Percentiles rank a stretch among this genome's conserved stretches.
Evolutionary conservation across 768 basidiomycete species (phyloP).

Genomic region (Suillus tomentosus): DNA sequence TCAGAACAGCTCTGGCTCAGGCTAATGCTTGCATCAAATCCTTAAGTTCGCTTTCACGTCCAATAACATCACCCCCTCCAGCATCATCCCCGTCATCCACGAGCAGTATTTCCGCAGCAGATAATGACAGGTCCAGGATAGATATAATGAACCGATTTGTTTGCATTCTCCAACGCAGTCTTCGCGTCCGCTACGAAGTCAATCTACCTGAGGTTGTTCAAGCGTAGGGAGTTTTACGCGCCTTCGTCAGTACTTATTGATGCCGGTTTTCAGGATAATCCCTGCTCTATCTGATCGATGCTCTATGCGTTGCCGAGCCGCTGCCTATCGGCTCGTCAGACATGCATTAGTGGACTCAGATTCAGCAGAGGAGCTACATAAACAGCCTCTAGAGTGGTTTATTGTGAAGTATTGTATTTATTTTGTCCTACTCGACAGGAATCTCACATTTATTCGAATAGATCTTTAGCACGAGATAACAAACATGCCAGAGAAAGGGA

Average conservation of each 20-base stretch:
- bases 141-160: conserved; percentile 68
- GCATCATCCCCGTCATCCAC: conserved; percentile 41
- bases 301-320: conserved; percentile 73
- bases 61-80: conserved; percentile 33
- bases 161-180: conserved; percentile 63
- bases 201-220: conserved; percentile 69
- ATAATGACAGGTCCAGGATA: conserved; percentile 56
- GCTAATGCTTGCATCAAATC: conserved; percentile 61
- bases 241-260: conserved; percentile 14
- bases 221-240: conserved; percentile 53
- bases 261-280: conserved; percentile 56
- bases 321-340: conserved; percentile 82
- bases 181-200: conserved; percentile 78
- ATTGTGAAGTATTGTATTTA: conserved; percentile 71
- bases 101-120: conserved; percentile 24
- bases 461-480: conserved; percentile 83
- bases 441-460: conserved; percentile 33
- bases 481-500: conserved; percentile 85
- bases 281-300: conserved; percentile 76
- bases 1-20: conserved; percentile 68
- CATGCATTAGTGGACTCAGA: conserved; percentile 73
- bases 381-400: conserved; percentile 81
- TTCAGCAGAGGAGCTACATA: conserved; percentile 65
- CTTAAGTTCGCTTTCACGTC: conserved; percentile 48
- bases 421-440: background rate